phyloP scores from a whole-genome alignment of 495 filamentous ascomycete species.

The Hypoxylon lenormandii region DNA sequence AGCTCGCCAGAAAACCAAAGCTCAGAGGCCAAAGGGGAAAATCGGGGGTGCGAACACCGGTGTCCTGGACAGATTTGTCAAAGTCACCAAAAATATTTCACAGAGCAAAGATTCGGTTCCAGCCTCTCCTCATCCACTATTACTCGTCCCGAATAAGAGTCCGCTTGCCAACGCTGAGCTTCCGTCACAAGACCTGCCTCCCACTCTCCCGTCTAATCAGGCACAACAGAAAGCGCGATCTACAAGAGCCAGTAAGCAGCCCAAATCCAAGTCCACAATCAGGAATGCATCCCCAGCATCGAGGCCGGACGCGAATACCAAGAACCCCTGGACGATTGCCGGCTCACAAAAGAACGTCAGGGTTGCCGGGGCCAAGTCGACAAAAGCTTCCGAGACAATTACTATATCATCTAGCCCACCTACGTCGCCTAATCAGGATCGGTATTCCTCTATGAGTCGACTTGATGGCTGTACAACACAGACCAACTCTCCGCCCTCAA shows the following conservation, averaged over 20 bases:
- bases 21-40: constrained; percentile 47
- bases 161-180: constrained; percentile 1
- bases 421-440: constrained; percentile 42
- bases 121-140: constrained; percentile 10
- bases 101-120: constrained; percentile 18
- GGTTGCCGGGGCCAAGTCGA: constrained; percentile 42
- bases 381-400: constrained; percentile 52
- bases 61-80: constrained; percentile 56
- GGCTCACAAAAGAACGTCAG: constrained; percentile 55
- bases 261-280: constrained; percentile 46
- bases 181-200: constrained; percentile 16
- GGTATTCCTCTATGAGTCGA: constrained; percentile 19
- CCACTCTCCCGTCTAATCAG: constrained; percentile 18
- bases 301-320: constrained; percentile 46
- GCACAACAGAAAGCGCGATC: constrained; percentile 29
- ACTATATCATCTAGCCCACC: constrained; percentile 60
- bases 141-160: constrained; percentile 4
- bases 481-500: constrained; percentile 6
- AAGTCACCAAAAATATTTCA: constrained; percentile 51
- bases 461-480: not conserved
- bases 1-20: constrained; percentile 45
- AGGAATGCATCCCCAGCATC: constrained; percentile 35
- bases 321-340: constrained; percentile 61
- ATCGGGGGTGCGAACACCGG: constrained; percentile 43
- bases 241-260: constrained; percentile 51